phyloP scores from a whole-genome alignment of 768 basidiomycete genomes.

The Hydnomerulius pinastri region DNA sequence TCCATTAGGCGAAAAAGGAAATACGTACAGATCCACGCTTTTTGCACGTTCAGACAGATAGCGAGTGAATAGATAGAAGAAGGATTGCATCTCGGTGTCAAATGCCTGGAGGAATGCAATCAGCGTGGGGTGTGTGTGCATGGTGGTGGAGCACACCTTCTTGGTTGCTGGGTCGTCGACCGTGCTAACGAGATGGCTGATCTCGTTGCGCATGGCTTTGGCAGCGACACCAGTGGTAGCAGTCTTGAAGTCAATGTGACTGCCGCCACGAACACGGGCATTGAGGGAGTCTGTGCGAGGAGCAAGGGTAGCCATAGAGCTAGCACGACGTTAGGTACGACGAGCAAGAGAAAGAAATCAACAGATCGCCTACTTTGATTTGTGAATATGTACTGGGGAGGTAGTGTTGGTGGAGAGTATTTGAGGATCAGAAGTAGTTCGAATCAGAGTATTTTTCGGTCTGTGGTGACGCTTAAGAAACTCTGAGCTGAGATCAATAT shows the following conservation, averaged over 20 bases:
- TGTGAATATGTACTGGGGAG: conserved; percentile 57
- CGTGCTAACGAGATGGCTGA: conserved; percentile 87
- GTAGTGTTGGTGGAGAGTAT: conserved; percentile 67
- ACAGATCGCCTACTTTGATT: conserved; percentile 38
- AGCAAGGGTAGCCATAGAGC: conserved; percentile 55
- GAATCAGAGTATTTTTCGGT: conserved; percentile 44
- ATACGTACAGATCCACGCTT: conserved; percentile 66
- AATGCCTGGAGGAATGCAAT: conserved; percentile 52
- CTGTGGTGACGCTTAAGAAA: conserved; percentile 67
- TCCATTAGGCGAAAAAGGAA: conserved; percentile 12
- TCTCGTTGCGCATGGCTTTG: conserved; percentile 98
- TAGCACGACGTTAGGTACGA: conserved; percentile 26
- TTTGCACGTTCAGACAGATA: conserved; percentile 72
- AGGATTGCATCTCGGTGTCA: conserved; percentile 81
- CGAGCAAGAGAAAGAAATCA: conserved; percentile 5
- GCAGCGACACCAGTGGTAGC: conserved; percentile 92
- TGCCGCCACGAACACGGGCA: conserved; percentile 72
- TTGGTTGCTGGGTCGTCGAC: conserved; percentile 79
- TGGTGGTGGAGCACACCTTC: conserved; percentile 54
- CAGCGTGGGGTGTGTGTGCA: conserved; percentile 9
- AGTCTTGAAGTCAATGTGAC: conserved; percentile 96
- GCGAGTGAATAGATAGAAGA: conserved; percentile 81
- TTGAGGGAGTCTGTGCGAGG: conserved; percentile 70
- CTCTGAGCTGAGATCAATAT: conserved; percentile 39
- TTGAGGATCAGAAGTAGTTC: conserved; percentile 52